Conservation (phyloP, 139 green algal species). For the Axilococcus clingmanii region DNA sequence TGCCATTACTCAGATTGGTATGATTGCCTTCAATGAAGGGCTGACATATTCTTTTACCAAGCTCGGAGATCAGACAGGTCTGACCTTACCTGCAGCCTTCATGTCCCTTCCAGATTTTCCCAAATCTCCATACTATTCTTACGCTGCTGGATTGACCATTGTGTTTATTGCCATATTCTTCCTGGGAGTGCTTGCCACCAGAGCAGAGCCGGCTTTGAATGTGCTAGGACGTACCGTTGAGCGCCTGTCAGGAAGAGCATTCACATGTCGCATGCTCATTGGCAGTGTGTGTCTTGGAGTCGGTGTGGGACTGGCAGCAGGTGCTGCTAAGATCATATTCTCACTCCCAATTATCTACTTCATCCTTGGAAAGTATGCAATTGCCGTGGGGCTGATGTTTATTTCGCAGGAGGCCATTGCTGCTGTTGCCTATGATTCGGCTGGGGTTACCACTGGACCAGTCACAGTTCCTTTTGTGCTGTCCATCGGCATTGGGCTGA, state of each 20-base stretch:
- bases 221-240: conserved; percentile 42
- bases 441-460: conserved; percentile 12
- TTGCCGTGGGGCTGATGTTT: conserved; percentile 21
- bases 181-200: conserved; percentile 29
- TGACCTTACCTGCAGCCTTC: conserved; percentile 24
- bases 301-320: conserved; percentile 25
- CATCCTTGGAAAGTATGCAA: conserved; percentile 34
- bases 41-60: conserved; percentile 34
- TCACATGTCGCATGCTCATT: conserved; percentile 35
- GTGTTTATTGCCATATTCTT: conserved; percentile 17
- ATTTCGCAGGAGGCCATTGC: conserved; percentile 26
- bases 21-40: conserved; percentile 45
- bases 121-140: conserved; percentile 17
- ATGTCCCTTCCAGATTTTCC: conserved; percentile 1
- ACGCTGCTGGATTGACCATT: conserved; percentile 23
- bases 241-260: conserved; percentile 18
- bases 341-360: conserved; percentile 35
- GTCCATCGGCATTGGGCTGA: conserved; percentile 24
- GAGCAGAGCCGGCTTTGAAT: conserved; percentile 35
- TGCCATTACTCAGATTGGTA: conserved; percentile 25
- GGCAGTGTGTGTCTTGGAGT: conserved; percentile 33
- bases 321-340: conserved; percentile 38
- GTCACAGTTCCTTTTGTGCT: conserved; percentile 32
- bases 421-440: conserved; percentile 33
- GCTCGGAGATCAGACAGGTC: conserved; percentile 27